phyloP scores from a whole-genome alignment of 2,329 filamentous ascomycete genomes.

The Juglanconis juglandina region DNA sequence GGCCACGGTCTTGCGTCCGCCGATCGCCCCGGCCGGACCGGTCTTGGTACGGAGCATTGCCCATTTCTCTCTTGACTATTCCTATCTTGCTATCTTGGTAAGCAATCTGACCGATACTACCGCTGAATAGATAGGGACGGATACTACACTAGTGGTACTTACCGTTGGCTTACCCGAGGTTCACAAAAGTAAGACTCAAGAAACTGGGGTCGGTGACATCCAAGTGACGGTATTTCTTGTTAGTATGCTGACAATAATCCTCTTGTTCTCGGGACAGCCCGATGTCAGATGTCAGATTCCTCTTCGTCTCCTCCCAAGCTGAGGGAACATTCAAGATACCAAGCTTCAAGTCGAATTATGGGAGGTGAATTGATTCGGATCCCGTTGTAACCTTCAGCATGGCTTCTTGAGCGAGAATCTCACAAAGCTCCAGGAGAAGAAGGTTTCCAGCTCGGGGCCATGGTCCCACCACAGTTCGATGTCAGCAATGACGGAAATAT shows the following conservation, averaged over 20 bases:
- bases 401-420: slow-evolving; percentile 51
- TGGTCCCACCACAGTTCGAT: slow-evolving; percentile 63
- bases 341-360: slow-evolving; percentile 37
- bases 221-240: slow-evolving; percentile 48
- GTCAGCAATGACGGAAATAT: slow-evolving; percentile 62
- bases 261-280: slow-evolving; percentile 36
- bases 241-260: neutral
- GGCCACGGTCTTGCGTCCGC: slow-evolving; percentile 37
- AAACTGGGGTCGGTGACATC: slow-evolving; percentile 54
- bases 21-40: slow-evolving; percentile 52
- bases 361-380: slow-evolving; percentile 52
- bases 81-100: slow-evolving; percentile 24
- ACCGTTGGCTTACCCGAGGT: slow-evolving; percentile 43
- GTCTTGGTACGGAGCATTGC: slow-evolving; percentile 62
- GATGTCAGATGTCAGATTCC: slow-evolving; percentile 57
- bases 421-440: slow-evolving; percentile 46
- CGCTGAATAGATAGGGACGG: slow-evolving; percentile 49
- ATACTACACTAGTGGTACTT: slow-evolving; percentile 39
- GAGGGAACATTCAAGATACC: slow-evolving; percentile 51
- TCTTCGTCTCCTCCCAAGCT: slow-evolving; percentile 66
- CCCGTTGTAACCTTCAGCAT: slow-evolving; percentile 62
- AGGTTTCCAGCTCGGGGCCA: slow-evolving; percentile 57
- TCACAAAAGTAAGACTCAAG: slow-evolving; percentile 48
- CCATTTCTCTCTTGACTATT: slow-evolving; percentile 29
- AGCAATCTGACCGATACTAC: slow-evolving; percentile 59